Conservation (phyloP, 2,329 filamentous ascomycete genomes). For the Epichloe uncinata region DNA sequence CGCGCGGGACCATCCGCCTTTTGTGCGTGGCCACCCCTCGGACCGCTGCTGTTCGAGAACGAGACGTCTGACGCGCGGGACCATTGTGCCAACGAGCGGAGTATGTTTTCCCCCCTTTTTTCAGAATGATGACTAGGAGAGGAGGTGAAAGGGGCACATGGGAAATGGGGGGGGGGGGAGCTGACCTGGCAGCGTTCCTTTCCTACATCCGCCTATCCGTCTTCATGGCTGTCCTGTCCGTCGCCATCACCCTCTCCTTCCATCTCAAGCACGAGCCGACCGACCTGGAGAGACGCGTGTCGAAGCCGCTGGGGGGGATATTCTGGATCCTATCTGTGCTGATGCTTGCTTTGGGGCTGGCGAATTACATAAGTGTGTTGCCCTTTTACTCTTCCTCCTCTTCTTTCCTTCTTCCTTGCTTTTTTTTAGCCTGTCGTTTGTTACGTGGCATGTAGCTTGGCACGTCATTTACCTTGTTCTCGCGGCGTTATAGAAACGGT, state of each 20-base stretch:
- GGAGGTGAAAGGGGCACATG: no score
- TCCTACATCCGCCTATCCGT: constrained; percentile 82
- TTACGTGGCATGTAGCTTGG: not conserved
- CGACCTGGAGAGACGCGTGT: constrained; percentile 58
- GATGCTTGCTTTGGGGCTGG: constrained; percentile 65
- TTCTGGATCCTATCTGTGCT: constrained; percentile 75
- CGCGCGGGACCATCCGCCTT: constrained; percentile 31
- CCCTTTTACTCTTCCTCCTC: not conserved
- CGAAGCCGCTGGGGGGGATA: constrained; percentile 69
- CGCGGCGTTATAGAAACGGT: constrained; percentile 40
- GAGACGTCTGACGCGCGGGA: constrained; percentile 61
- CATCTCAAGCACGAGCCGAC: constrained; percentile 68
- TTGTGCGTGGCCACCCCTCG: constrained; percentile 47
- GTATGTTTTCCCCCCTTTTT: constrained; percentile 18
- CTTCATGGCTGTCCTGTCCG: constrained; percentile 80
- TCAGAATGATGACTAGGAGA: no score
- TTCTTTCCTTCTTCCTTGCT: no score
- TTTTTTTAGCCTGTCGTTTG: not conserved
- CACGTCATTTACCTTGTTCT: not conserved
- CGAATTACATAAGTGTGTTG: constrained; percentile 62
- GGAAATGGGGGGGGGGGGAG: not conserved
- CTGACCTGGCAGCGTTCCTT: constrained; percentile 48
- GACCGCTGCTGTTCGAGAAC: constrained; percentile 61
- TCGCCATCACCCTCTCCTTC: constrained; percentile 88
- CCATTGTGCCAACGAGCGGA: constrained; percentile 69